phyloP scores from a whole-genome alignment of 768 basidiomycete species.

The Boletellus ananas region DNA sequence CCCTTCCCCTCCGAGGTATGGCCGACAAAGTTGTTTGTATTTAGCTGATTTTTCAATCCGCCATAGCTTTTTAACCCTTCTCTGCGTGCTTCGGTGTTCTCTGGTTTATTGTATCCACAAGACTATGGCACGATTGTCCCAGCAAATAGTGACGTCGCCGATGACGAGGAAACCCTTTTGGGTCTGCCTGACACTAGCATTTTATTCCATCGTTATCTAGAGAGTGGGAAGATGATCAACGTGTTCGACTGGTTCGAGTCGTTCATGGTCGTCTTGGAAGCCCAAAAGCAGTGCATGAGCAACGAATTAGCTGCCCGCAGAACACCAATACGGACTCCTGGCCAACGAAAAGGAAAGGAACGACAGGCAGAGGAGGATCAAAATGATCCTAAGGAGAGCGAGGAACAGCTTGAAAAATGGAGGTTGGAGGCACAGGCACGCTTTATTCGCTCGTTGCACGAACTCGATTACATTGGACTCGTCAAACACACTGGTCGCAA shows the following conservation, averaged over 20 bases:
- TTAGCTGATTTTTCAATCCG: constrained; percentile 1
- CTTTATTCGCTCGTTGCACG: constrained; percentile 76
- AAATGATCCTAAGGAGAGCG: constrained; percentile 16
- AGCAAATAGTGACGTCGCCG: constrained; percentile 12
- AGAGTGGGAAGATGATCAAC: constrained; percentile 80
- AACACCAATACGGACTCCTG: constrained; percentile 12
- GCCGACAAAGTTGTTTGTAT: not conserved
- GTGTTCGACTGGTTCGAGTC: constrained; percentile 87
- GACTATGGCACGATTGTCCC: constrained; percentile 34
- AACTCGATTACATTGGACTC: constrained; percentile 77
- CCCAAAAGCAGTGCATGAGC: constrained; percentile 35
- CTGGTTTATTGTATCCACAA: constrained; percentile 58
- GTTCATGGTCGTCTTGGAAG: constrained; percentile 64
- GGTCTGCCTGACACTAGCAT: constrained; percentile 73
- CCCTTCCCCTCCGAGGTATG: constrained; percentile 67
- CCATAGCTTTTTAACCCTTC: constrained; percentile 67
- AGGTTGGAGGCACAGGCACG: constrained; percentile 66
- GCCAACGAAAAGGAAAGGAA: constrained; percentile 24
- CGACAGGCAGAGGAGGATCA: constrained; percentile 24
- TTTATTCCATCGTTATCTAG: constrained; percentile 70
- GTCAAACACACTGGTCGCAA: constrained; percentile 78
- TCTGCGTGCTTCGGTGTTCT: constrained; percentile 53
- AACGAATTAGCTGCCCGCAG: not conserved
- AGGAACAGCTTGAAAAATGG: constrained; percentile 49
- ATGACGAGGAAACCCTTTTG: constrained; percentile 38